Base-by-base conservation (phyloP, 2,329 filamentous ascomycete genomes). In the Juglanconis oblonga region DNA sequence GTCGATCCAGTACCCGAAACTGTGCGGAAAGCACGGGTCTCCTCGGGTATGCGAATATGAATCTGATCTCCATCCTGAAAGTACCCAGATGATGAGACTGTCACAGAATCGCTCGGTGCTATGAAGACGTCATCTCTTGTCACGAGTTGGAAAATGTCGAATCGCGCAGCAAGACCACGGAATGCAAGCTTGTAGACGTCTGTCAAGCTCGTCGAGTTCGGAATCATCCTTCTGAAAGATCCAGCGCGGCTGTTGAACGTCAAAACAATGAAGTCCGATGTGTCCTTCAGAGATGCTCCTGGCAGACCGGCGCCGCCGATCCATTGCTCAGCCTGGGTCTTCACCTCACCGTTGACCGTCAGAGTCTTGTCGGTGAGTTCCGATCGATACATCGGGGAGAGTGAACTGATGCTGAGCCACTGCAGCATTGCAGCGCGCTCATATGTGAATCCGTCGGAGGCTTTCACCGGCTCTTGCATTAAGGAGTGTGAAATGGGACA, bases 381-480 rank as follows among this genome's bases (percentile, higher is more conserved):
- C 29, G 55, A 47, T 8, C 48, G 36, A 17, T 57, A 48, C 38
- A 57, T 17, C 10, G 48, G 55, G 14, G 55, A 57, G 1, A 48
- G 40, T 13, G 51, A 29, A 2, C 48, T 47, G 32, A 57, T 57
- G 1, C 36, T 7, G 9, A 57, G 52, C 55, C 55, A 57, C n/a
- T 42, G n/a, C 29, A 40, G 24, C 13, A 57, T 52, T 8, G 55
- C 55, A 24, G 29, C 10, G 9, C 48, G 55, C 10, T 47, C 51
- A 7, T 57, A 57, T 1, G 31, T 38, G 5, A 42, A 36, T 8
- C 55, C 55, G 14, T 57, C 55, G 24, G 48, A 31, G 32, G 48
- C 55, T 17, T 57, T 42, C 31, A 57, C 55, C 2, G 55, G 47
- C 44, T 57, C 55, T 52, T 51, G 31, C 55, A 57, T 57, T 17